phyloP scores from a whole-genome alignment of 2,329 filamentous ascomycete species.

The Neofusicoccum laricinum region DNA sequence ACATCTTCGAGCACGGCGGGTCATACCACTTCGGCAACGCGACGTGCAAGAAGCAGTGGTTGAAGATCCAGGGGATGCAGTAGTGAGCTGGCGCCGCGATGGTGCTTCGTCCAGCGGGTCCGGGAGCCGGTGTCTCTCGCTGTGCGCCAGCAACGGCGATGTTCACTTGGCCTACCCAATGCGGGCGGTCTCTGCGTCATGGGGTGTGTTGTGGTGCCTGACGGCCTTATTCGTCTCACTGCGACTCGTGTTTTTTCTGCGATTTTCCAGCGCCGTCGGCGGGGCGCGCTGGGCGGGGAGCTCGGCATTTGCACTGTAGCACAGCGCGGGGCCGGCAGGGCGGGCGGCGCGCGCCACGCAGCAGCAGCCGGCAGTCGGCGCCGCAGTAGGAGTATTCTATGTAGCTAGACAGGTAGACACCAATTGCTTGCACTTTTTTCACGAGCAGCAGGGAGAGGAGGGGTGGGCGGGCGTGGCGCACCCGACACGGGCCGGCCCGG shows the following conservation, averaged over 20 bases:
- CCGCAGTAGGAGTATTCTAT: too few relatives aligned
- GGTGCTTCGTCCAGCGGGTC: not conserved
- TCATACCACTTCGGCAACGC: constrained; percentile 60
- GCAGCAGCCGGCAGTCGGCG: too few relatives aligned
- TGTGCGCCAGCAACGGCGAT: not conserved
- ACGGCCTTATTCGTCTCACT: not conserved
- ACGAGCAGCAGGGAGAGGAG: not conserved
- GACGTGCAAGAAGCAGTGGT: constrained; percentile 63
- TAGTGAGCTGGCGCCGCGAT: not conserved
- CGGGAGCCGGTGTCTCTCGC: not conserved
- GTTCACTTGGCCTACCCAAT: not conserved
- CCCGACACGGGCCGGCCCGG: not conserved
- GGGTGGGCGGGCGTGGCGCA: not conserved
- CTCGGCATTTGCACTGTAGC: constrained; percentile 2
- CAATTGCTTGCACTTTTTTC: not conserved
- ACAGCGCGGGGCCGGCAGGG: not conserved
- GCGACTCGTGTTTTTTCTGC: not conserved
- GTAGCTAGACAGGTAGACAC: not conserved
- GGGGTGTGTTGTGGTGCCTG: not conserved
- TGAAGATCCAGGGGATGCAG: constrained; percentile 32
- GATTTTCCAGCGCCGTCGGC: constrained; percentile 7
- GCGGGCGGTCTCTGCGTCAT: not conserved
- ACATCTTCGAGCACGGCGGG: constrained; percentile 51
- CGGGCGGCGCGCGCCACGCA: not conserved
- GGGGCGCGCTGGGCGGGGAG: not conserved